phyloP scores from a whole-genome alignment of 2,329 filamentous ascomycete genomes.

The Diplodia intermedia region DNA sequence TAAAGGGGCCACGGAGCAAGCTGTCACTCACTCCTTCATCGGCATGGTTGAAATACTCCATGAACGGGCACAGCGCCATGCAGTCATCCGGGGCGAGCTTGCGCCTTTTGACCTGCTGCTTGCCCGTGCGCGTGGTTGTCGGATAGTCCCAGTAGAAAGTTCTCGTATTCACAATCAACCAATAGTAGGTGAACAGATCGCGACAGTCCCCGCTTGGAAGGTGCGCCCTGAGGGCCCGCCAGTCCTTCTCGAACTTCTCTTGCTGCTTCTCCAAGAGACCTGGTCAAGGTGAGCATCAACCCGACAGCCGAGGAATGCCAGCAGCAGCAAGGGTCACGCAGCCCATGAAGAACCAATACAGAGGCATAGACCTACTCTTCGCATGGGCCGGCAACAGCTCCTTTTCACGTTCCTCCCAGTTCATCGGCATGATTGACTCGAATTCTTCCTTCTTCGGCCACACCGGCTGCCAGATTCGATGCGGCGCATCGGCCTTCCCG shows the following conservation, averaged over 20 bases:
- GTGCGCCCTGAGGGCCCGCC: constrained; percentile 51
- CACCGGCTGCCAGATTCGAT: constrained; percentile 67
- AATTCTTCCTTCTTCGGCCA: constrained; percentile 72
- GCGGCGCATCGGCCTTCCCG: constrained; percentile 52
- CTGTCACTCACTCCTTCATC: constrained; percentile 44
- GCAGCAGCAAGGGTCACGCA: constrained; percentile 18
- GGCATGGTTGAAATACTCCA: constrained; percentile 72
- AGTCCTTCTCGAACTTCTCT: constrained; percentile 60
- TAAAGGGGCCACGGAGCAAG: constrained; percentile 19
- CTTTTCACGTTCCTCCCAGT: constrained; percentile 57
- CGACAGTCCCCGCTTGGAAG: constrained; percentile 50
- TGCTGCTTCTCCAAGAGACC: constrained; percentile 63
- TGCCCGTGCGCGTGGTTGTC: constrained; percentile 46
- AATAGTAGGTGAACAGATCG: constrained; percentile 60
- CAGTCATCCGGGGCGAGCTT: constrained; percentile 60
- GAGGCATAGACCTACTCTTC: constrained; percentile 37
- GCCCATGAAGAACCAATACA: constrained; percentile 13
- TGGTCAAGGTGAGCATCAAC: constrained; percentile 26
- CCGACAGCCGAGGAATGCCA: constrained; percentile 22
- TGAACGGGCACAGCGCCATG: constrained; percentile 73
- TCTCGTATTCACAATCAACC: constrained; percentile 67
- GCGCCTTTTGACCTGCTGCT: constrained; percentile 51
- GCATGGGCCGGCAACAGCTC: constrained; percentile 48
- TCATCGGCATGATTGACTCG: constrained; percentile 61
- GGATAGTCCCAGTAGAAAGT: constrained; percentile 64